Evolutionary conservation across 192 early-diverging fungal genomes (phyloP).

Genomic region (Gaertneriomyces semiglobifer): DNA sequence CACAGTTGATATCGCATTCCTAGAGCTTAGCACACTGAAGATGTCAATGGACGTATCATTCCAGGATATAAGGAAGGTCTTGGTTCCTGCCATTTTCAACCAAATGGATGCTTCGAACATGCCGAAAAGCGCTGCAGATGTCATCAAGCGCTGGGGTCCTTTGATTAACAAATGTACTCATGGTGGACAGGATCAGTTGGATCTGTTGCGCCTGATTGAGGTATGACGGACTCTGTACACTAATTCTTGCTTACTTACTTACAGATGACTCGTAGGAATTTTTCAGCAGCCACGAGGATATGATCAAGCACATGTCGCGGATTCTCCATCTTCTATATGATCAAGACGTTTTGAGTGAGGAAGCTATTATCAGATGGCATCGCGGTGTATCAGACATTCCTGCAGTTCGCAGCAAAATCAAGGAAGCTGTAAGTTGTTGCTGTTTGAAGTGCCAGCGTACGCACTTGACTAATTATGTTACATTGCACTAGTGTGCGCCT

Average conservation of each 20-base stretch:
- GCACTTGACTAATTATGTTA: background rate
- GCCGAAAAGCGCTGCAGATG: slow-evolving; percentile 19
- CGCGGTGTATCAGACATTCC: slow-evolving; percentile 45
- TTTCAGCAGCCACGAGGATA: slow-evolving; percentile 44
- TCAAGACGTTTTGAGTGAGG: slow-evolving; percentile 77
- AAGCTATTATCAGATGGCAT: slow-evolving; percentile 75
- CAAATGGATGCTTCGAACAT: slow-evolving; percentile 54
- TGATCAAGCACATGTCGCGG: slow-evolving; percentile 56
- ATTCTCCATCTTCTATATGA: slow-evolving; percentile 70
- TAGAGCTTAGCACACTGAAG: slow-evolving; percentile 85
- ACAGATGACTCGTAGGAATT: slow-evolving; percentile 39
- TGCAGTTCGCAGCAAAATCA: slow-evolving; percentile 42
- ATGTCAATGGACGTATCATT: slow-evolving; percentile 82
- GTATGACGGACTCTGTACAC: slow-evolving; percentile 39
- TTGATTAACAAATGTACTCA: slow-evolving; percentile 68
- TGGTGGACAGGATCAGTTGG: slow-evolving; percentile 69
- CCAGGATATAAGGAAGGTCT: slow-evolving; percentile 69
- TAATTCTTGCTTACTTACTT: background rate
- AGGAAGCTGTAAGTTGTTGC: slow-evolving; percentile 50
- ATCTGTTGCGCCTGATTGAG: slow-evolving; percentile 48
- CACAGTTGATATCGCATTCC: slow-evolving; percentile 63
- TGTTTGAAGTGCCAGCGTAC: background rate
- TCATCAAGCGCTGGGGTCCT: slow-evolving; percentile 64
- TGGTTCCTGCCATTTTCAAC: slow-evolving; percentile 69
- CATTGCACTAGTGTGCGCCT: slow-evolving; percentile 2